These are phyloP conservation scores for Colletotrichum echinochloae DNA, from an alignment of 2,329 filamentous ascomycete species.

Conservation along the genomic window DNA sequence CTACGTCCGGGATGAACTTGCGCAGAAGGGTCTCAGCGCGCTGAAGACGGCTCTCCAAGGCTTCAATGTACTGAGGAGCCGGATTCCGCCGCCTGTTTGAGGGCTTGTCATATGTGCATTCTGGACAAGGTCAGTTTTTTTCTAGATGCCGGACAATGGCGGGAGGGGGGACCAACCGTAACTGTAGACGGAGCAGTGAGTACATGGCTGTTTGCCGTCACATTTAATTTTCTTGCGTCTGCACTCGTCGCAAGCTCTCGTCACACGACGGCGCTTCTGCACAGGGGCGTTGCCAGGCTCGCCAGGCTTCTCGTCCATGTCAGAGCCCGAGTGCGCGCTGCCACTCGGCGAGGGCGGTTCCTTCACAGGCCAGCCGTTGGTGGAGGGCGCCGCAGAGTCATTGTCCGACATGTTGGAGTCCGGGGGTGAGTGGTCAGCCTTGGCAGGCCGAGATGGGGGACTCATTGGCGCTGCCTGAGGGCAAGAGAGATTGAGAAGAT, in stretches of 20 bases:
- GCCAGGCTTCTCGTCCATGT: conserved; percentile 52
- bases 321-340: conserved; percentile 58
- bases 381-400: conserved; percentile 53
- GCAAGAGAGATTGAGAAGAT: conserved; percentile 3
- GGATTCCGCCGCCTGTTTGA: conserved; percentile 92
- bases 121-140: conserved; percentile 60
- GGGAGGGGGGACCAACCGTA: conserved; percentile 76
- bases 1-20: conserved; percentile 84
- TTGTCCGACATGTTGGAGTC: conserved; percentile 56
- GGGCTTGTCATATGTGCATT: conserved; percentile 95
- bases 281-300: conserved; percentile 64
- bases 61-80: conserved; percentile 92
- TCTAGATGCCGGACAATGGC: not conserved
- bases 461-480: conserved; percentile 39
- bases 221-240: conserved; percentile 90
- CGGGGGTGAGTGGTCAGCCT: conserved; percentile 39
- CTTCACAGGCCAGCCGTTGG: conserved; percentile 50
- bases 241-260: conserved; percentile 85
- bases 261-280: conserved; percentile 83
- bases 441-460: conserved; percentile 35
- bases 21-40: conserved; percentile 85
- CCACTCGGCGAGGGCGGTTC: conserved; percentile 56
- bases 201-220: conserved; percentile 88
- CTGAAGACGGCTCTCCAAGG: conserved; percentile 83
- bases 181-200: conserved; percentile 97